Base-by-base conservation (phyloP, 257 asterid genomes). In the Coffea canephora region DNA sequence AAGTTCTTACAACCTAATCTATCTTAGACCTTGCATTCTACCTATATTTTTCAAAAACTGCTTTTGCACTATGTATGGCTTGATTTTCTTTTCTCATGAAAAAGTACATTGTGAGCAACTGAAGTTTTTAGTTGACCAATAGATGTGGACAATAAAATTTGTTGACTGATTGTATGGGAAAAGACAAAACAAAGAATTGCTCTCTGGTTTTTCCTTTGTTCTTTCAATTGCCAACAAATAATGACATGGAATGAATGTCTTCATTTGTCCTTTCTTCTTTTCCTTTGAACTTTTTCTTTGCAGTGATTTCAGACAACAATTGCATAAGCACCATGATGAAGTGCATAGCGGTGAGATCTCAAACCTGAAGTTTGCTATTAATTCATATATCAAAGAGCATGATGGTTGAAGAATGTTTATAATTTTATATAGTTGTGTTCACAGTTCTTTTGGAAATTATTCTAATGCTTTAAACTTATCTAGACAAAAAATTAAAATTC, bases 311-410 rank as follows among this genome's bases (percentile, higher is more conserved):
- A 69, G 83, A 82, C 78, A 55, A 81, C 55, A 82, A 80, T 71
- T 86, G 86, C 61, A 78, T 86, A 18, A 86, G 82, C 80, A 88
- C 91, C 78, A 86, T 88, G 88, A 86, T 88, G 89, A 84, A 85
- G 82, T 88, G 89, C 81, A 86, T 88, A 57, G 88, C 89, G 89
- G 91, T 88, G 80, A 88, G 87, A 69, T 67, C 61, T 77, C 49
- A 3, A 36, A 19, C 65, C 78, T 87, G 71, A 57, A 15, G 19
- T 81, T 66, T 81, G 36, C 2, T 68, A 15, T 23, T 59, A 59
- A 43, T 45, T 67, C 45, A n/a, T 54, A 39, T 71, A 11, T 16
- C 6, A 5, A 14, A 73, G 57, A 31, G 64, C 36, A 6, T 61
- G 52, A n/a, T 6, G 67, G 39, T 12, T 66, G 19, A 19, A 65